phyloP scores from a whole-genome alignment of 1,139 yeast species.

The Candida smagusa region DNA sequence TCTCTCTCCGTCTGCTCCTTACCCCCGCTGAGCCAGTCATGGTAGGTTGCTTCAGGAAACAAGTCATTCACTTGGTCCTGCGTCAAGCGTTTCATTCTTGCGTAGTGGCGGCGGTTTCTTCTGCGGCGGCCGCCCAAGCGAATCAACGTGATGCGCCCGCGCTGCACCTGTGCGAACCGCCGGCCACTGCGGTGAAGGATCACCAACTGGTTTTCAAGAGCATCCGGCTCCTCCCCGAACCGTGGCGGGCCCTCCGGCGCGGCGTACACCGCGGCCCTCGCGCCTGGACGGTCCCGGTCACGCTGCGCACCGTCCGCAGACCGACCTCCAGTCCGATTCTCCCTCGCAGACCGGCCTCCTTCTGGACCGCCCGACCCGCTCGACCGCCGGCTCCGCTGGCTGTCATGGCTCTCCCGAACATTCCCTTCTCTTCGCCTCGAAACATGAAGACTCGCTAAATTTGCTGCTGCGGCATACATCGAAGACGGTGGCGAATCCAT shows the following conservation, averaged over 20 bases:
- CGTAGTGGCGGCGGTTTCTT: slow-evolving; percentile 37
- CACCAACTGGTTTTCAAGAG: slow-evolving; percentile 21
- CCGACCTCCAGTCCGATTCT: no score
- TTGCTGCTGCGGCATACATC: slow-evolving; percentile 6
- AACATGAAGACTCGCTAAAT: background rate
- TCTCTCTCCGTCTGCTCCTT: slow-evolving; percentile 36
- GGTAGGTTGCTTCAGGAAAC: slow-evolving; percentile 64
- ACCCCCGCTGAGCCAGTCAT: slow-evolving; percentile 62
- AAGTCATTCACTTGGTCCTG: slow-evolving; percentile 59
- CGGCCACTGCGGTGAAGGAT: slow-evolving; percentile 23
- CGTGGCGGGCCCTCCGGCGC: background rate
- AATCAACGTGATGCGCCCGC: slow-evolving; percentile 4
- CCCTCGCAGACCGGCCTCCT: background rate
- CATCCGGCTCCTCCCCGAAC: slow-evolving; percentile 3
- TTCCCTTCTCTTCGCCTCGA: no score
- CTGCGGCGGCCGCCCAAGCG: slow-evolving; percentile 16
- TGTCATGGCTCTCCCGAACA: no score
- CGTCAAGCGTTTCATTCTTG: slow-evolving; percentile 53
- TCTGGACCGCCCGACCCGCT: no score
- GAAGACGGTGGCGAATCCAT: slow-evolving; percentile 6
- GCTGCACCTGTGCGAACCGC: slow-evolving; percentile 5
- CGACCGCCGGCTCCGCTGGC: no score
- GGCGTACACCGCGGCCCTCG: no score
- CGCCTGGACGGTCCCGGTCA: no score
- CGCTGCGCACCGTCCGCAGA: no score